A percentile compares a stretch with the other conserved stretches of the same genome.
Conservation (phyloP, 306 rosid species). For the Astragalus glycyphyllos region DNA sequence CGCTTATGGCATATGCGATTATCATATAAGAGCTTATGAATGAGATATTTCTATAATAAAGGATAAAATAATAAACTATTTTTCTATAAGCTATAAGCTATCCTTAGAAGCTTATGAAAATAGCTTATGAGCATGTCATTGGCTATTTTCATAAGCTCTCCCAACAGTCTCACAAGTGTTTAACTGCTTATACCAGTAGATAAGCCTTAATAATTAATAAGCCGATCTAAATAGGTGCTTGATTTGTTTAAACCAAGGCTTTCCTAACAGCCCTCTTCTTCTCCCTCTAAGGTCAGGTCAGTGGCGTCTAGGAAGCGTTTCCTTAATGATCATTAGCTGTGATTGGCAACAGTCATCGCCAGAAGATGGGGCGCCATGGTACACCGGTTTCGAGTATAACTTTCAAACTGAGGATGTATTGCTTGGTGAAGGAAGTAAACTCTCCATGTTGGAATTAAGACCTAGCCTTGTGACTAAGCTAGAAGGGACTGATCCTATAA, state of each 20-base stretch:
- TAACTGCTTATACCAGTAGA: no score
- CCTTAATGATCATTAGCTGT: conserved; percentile 53
- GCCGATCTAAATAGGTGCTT: no score
- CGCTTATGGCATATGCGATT: no score
- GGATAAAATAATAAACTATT: no score
- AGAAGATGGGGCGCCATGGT: conserved; percentile 47
- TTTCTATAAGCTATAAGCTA: no score
- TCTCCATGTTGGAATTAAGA: conserved; percentile 76
- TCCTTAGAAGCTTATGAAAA: no score
- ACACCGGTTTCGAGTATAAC: conserved; percentile 56
- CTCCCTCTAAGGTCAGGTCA: conserved; percentile 82
- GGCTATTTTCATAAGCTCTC: no score
- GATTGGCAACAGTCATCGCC: conserved; percentile 45
- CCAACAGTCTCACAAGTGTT: no score
- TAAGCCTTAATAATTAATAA: no score
- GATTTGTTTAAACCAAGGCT: conserved; percentile 20
- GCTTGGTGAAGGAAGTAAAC: conserved; percentile 76
- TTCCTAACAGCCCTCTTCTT: conserved; percentile 45
- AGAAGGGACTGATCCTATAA: conserved; percentile 53
- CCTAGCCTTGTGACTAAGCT: conserved; percentile 59
- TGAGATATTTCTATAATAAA: no score
- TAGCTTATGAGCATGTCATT: no score
- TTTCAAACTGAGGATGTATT: conserved; percentile 65
- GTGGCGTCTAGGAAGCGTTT: conserved; percentile 77
- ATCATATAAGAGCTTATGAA: no score